Evolutionary conservation across 495 filamentous ascomycete species (phyloP), one percentile per base, ranked within the genome.

Genomic region (Tuber indicum): DNA sequence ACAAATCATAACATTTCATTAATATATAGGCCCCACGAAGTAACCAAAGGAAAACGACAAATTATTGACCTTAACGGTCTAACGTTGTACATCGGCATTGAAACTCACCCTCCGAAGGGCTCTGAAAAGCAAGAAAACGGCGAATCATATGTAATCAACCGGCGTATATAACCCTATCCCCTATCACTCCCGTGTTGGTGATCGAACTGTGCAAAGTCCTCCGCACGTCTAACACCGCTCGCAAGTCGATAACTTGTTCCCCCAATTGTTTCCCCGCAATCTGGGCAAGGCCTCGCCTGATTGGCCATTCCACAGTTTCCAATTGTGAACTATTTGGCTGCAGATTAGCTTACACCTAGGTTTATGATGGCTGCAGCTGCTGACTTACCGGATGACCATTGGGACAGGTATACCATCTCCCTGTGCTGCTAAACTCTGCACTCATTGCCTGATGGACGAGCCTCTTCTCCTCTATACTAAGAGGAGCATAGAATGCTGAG

Each of bases 301-400:
- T 91, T 91, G 0, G 92, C 89, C 86, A 88, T 89, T 16, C 91
- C 92, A 82, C 92, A 94, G 77, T 93, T 89, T 0, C 92, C 91
- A 49, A 93, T 85, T 0, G 91, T 91, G 79, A 94, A 94, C 44
- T 84, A 58, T 39, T 36, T 36, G 21, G 44, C n/a, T 44, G 52
- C 19, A 10, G 36, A 12, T 81, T 71, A 84, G 76, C 41, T 75
- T 70, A 26, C 23, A 45, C 4, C 41, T 39, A 32, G 19, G 8
- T 17, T 39, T 19, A 39, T 49, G n/a, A 23, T 41, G 47, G 16
- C 5, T 6, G 23, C 39, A 19, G 43, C 23, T 19, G 16, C 9
- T 73, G 17, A 71, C 72, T 77, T 81, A 84, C 84, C 32, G 91
- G 89, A 84, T 93, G 89, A 0, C 88, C 87, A 84, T 93, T 92